Evolutionary conservation across 2,329 filamentous ascomycete genomes (phyloP), one percentile per base, ranked within the genome.

Genomic region (Stemphylium lycopersici): DNA sequence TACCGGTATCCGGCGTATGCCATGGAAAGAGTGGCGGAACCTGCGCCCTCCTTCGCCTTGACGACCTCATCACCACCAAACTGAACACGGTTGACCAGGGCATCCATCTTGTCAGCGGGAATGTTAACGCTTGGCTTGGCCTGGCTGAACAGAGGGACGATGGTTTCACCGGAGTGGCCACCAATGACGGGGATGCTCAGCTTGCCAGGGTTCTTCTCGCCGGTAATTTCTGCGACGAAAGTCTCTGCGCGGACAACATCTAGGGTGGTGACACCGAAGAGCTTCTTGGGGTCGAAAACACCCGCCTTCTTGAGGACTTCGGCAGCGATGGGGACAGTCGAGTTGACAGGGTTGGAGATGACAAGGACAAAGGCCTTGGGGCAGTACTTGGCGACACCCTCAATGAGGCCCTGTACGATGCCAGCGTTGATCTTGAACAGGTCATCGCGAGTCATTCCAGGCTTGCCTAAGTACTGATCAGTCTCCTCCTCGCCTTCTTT

Each of bases 311-410:
- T 98, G 77, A 99, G 88, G 58, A 97, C 90, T 84, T 99, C 95
- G 68, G 93, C 95, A 62, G 95, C 90, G 74, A 99, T 97, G 62
- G 95, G 95, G 54, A 99, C 95, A 53, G 95, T 99, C 48, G 92
- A 96, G 88, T 99, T 99, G 80, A 99, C 95, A 55, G 95, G 95
- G 87, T 99, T 99, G 73, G 93, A 98, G 80, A 99, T 99, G 82
- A 99, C 88, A 64, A 98, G 87, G 76, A 96, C 87, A 81, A 89
- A 96, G 51, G 95, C 95, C 78, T 97, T 96, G 76, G 95, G 95
- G 76, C 88, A 88, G 73, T 89, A 87, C 76, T 97, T 88, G 68
- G 93, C 92, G 70, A 91, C 87, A 48, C 90, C 88, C 83, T 96
- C 90, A 69, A 96, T 89, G 66, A 99, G 85, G 68, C 91, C 92